These are phyloP conservation scores for Pleomassaria siparia DNA, from an alignment of 2,329 filamentous ascomycete genomes.

Conservation along the genomic window DNA sequence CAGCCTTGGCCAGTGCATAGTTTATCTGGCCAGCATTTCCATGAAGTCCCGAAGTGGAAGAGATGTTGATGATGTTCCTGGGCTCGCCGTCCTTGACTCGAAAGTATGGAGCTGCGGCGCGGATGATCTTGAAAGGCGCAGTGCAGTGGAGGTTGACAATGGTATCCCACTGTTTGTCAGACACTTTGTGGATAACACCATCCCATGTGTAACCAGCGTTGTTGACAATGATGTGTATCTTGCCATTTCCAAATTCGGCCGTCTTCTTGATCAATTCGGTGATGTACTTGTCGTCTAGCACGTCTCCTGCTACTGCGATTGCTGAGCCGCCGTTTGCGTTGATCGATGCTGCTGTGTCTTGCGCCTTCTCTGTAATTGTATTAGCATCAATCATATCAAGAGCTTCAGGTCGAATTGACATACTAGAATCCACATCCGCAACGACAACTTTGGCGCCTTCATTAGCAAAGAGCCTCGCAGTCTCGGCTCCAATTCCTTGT, in stretches of 20 bases:
- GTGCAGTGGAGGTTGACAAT: constrained; percentile 83
- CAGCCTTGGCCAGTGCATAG: constrained; percentile 83
- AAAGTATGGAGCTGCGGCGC: constrained; percentile 82
- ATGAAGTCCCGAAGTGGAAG: constrained; percentile 76
- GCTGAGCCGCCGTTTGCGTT: constrained; percentile 67
- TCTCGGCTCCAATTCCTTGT: constrained; percentile 86
- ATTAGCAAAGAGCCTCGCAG: constrained; percentile 78
- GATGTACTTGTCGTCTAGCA: constrained; percentile 72
- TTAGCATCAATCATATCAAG: constrained; percentile 10
- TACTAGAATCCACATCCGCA: constrained; percentile 77
- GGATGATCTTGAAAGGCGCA: constrained; percentile 79
- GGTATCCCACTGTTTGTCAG: constrained; percentile 87
- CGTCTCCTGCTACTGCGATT: constrained; percentile 73
- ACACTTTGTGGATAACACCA: constrained; percentile 89
- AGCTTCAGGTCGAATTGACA: not conserved
- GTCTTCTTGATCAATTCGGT: constrained; percentile 70
- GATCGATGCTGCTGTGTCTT: constrained; percentile 69
- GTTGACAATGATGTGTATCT: constrained; percentile 90
- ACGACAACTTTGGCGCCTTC: constrained; percentile 85
- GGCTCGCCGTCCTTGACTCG: constrained; percentile 80
- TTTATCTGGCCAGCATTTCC: constrained; percentile 92
- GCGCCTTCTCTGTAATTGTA: constrained; percentile 63
- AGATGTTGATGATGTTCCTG: constrained; percentile 81
- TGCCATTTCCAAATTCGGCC: constrained; percentile 79
- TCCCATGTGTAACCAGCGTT: constrained; percentile 95